Evolutionary conservation across 805 yeast species (phyloP).

Genomic region (Nakazawaea siamensis): DNA sequence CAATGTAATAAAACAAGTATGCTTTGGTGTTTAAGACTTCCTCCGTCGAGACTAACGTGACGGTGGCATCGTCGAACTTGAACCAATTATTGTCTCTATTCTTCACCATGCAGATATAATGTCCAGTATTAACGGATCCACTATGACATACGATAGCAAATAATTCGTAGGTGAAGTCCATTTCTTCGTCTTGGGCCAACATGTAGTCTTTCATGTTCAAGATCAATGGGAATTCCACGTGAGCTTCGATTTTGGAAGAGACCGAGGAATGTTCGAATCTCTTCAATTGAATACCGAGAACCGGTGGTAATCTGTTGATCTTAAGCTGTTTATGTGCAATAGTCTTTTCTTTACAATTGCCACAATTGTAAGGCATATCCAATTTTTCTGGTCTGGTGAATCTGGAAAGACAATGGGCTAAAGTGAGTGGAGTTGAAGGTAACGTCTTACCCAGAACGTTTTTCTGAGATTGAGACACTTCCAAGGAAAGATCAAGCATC

Average conservation of each 20-base stretch:
- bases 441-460: conserved; percentile 13
- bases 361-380: conserved; percentile 68
- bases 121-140: conserved; percentile 95
- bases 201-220: conserved; percentile 63
- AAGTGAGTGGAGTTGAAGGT: conserved; percentile 11
- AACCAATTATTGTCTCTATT: conserved; percentile 76
- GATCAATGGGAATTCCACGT: conserved; percentile 63
- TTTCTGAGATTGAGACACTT: conserved; percentile 36
- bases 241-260: conserved; percentile 68
- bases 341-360: conserved; percentile 51
- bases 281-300: conserved; percentile 78
- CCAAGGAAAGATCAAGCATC: conserved; percentile 80
- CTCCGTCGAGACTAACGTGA: conserved; percentile 54
- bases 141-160: conserved; percentile 84
- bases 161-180: conserved; percentile 56
- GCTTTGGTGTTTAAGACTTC: conserved; percentile 70
- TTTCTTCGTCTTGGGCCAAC: conserved; percentile 11
- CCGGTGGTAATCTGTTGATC: conserved; percentile 64
- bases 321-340: conserved; percentile 67
- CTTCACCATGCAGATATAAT: conserved; percentile 76
- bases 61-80: conserved; percentile 82
- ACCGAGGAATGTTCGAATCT: conserved; percentile 56
- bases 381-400: conserved; percentile 75
- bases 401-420: conserved; percentile 62
- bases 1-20: conserved; percentile 67